phyloP scores from a whole-genome alignment of 495 filamentous ascomycete genomes.

The Neurospora tetrasperma region DNA sequence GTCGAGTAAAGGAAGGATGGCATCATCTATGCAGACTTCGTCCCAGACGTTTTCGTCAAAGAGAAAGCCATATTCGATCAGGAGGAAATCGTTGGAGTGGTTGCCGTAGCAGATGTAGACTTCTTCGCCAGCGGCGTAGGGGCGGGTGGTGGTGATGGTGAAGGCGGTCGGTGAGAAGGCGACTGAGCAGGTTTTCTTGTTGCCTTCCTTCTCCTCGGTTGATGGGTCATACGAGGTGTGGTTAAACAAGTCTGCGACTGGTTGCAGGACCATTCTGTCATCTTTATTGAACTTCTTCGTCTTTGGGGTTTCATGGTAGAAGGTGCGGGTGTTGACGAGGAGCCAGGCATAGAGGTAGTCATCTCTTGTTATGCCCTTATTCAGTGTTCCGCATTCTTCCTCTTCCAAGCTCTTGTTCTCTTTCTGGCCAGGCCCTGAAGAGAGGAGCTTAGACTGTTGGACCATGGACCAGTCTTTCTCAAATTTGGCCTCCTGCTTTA shows the following conservation, averaged over 20 bases:
- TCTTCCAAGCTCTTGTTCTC: background rate
- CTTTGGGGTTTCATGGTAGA: constrained; percentile 54
- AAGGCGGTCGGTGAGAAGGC: constrained; percentile 49
- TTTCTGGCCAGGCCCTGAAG: background rate
- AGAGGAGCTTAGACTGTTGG: constrained; percentile 25
- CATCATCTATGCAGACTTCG: constrained; percentile 55
- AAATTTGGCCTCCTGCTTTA: constrained; percentile 52
- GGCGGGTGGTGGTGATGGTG: constrained; percentile 43
- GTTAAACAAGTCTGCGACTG: constrained; percentile 85
- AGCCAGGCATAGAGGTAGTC: constrained; percentile 65
- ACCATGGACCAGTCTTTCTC: constrained; percentile 50
- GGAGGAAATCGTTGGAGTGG: constrained; percentile 72
- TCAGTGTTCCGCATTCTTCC: constrained; percentile 6
- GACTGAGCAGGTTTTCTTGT: constrained; percentile 41
- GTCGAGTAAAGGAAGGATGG: constrained; percentile 47
- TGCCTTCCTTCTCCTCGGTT: constrained; percentile 35
- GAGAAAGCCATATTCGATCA: constrained; percentile 78
- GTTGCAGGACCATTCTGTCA: constrained; percentile 71
- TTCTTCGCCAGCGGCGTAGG: constrained; percentile 58
- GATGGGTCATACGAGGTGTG: constrained; percentile 31
- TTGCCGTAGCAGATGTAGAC: constrained; percentile 70
- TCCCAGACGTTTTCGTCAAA: constrained; percentile 60
- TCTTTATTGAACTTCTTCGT: constrained; percentile 44
- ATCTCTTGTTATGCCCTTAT: constrained; percentile 38
- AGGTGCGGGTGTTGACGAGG: constrained; percentile 73